Percentiles rank a stretch among this genome's conserved stretches.
phyloP scores from a whole-genome alignment of 1,284 basidiomycete genomes.

The Cryptococcus deneoformans region DNA sequence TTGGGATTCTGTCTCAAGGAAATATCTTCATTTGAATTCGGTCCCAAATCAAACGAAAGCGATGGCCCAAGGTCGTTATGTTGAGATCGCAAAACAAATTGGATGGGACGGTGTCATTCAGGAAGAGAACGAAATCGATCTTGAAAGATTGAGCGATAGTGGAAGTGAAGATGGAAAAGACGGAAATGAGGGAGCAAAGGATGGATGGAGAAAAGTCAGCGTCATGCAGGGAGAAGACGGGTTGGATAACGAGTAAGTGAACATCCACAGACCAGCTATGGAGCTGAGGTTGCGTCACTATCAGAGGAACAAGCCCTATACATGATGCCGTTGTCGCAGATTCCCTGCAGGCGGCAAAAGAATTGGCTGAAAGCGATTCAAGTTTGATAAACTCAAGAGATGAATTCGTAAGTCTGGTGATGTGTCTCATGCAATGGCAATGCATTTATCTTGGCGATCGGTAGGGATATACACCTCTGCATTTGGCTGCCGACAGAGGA shows the following conservation, averaged over 20 bases:
- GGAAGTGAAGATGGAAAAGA: constrained; percentile 12
- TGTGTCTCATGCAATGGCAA: background rate
- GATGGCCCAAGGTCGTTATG: constrained; percentile 56
- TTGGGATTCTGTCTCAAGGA: constrained; percentile 54
- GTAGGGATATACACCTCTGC: constrained; percentile 79
- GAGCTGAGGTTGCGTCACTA: constrained; percentile 21
- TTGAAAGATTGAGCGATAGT: constrained; percentile 34
- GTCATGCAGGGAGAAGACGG: constrained; percentile 15
- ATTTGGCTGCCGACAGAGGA: constrained; percentile 51
- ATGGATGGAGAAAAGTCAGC: constrained; percentile 13
- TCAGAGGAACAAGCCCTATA: constrained; percentile 39
- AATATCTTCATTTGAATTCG: background rate
- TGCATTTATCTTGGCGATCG: background rate
- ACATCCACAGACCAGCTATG: constrained; percentile 19
- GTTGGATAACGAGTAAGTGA: constrained; percentile 6
- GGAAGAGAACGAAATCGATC: constrained; percentile 14
- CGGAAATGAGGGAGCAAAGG: constrained; percentile 2
- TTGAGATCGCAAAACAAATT: constrained; percentile 63
- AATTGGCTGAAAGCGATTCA: constrained; percentile 53
- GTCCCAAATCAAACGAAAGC: constrained; percentile 54
- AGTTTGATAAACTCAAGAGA: constrained; percentile 54
- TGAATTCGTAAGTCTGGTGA: constrained; percentile 59
- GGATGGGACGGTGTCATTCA: constrained; percentile 57
- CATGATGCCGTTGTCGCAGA: constrained; percentile 66
- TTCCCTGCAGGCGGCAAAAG: constrained; percentile 54